These are phyloP conservation scores for Nemania sp. DNA, from an alignment of 2,329 filamentous ascomycete genomes.

Conservation along the genomic window DNA sequence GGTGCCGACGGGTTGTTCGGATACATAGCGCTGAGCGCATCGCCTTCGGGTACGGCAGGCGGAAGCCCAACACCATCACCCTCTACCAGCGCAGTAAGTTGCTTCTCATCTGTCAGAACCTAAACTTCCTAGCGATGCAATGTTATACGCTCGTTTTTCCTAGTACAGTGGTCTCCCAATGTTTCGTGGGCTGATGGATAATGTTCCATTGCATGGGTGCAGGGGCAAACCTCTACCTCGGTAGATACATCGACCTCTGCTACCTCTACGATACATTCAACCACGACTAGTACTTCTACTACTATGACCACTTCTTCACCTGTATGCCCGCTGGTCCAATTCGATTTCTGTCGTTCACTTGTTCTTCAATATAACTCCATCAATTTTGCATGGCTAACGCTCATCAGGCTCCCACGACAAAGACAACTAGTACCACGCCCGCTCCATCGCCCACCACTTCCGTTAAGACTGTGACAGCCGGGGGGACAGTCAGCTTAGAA, in stretches of 20 bases:
- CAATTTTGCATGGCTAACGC: no score
- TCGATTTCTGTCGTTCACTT: slow-evolving; percentile 9
- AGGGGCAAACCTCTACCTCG: slow-evolving; percentile 39
- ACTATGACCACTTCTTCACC: slow-evolving; percentile 19
- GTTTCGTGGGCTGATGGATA: slow-evolving; percentile 11
- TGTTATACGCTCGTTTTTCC: slow-evolving; percentile 10
- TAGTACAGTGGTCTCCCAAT: slow-evolving; percentile 3
- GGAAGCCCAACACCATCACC: slow-evolving; percentile 29
- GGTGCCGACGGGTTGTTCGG: slow-evolving; percentile 65
- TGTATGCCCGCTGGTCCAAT: slow-evolving; percentile 37
- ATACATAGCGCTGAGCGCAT: slow-evolving; percentile 61
- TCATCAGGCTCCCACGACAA: no score
- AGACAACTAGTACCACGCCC: slow-evolving; percentile 27
- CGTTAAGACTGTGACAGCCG: slow-evolving; percentile 58
- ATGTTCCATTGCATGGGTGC: slow-evolving; percentile 36
- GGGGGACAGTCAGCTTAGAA: slow-evolving; percentile 49
- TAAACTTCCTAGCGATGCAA: background rate
- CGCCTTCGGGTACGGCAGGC: slow-evolving; percentile 61
- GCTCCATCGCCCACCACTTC: slow-evolving; percentile 42
- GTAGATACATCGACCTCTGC: slow-evolving; percentile 43
- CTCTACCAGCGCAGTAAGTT: slow-evolving; percentile 38
- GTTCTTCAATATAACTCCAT: background rate
- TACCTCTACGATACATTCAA: slow-evolving; percentile 28
- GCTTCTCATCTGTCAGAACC: no score
- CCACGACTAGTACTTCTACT: slow-evolving; percentile 15